A percentile compares a stretch with the other conserved stretches of the same genome.
phyloP scores from a whole-genome alignment of 106 monocot species.

The Chionographis japonica region DNA sequence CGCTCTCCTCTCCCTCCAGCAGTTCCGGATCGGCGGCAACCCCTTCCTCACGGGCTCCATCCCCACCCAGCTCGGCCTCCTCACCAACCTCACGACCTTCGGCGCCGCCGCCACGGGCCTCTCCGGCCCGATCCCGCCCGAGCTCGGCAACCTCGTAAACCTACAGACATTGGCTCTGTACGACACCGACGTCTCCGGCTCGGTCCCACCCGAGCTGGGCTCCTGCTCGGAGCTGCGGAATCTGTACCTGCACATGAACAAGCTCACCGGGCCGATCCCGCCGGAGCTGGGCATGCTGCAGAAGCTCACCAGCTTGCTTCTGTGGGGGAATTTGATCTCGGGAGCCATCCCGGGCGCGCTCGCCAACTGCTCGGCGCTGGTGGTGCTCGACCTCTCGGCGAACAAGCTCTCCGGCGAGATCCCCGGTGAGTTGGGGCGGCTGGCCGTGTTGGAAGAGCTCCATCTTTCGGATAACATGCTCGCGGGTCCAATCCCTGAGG shows the following conservation, averaged over 20 bases:
- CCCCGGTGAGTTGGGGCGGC: slow-evolving; percentile 58
- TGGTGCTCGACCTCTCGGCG: slow-evolving; percentile 73
- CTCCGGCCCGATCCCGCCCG: slow-evolving; percentile 60
- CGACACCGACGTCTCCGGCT: slow-evolving; percentile 73
- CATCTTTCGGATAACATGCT: slow-evolving; percentile 85
- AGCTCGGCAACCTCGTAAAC: slow-evolving; percentile 66
- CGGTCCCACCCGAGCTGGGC: slow-evolving; percentile 54
- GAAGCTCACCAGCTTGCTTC: slow-evolving; percentile 79
- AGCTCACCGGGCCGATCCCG: slow-evolving; percentile 56
- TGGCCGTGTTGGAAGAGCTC: slow-evolving; percentile 65
- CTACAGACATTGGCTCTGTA: slow-evolving; percentile 83
- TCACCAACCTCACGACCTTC: slow-evolving; percentile 75
- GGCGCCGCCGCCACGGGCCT: slow-evolving; percentile 82
- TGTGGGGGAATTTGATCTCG: slow-evolving; percentile 78
- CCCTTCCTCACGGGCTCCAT: slow-evolving; percentile 53
- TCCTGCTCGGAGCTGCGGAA: slow-evolving; percentile 61
- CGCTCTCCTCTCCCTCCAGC: slow-evolving; percentile 54
- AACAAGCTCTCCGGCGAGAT: slow-evolving; percentile 68
- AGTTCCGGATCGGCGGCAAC: slow-evolving; percentile 90
- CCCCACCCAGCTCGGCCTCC: slow-evolving; percentile 63
- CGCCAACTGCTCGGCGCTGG: slow-evolving; percentile 72
- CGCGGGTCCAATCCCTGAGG: slow-evolving; percentile 45
- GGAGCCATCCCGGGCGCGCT: slow-evolving; percentile 63
- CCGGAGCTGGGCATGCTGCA: slow-evolving; percentile 68
- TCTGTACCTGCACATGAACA: slow-evolving; percentile 89